Percentiles rank a stretch among this genome's conserved stretches.
Evolutionary conservation across 352 stramenopile genomes (phyloP).

Genomic region (Halophytophthora polymorphica): DNA sequence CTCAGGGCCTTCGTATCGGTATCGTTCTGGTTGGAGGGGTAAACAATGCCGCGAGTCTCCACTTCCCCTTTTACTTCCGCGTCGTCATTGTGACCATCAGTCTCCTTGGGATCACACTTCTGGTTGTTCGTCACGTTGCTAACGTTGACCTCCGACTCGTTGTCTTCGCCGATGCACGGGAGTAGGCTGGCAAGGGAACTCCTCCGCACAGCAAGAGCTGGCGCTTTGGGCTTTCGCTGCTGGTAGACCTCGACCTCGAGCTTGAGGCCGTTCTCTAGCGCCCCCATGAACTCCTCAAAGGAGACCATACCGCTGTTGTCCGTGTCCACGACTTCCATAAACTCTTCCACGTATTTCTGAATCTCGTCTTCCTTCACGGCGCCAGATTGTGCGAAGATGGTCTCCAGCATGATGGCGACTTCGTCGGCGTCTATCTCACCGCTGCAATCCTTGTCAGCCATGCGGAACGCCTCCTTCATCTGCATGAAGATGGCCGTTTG

Average conservation of each 20-base stretch:
- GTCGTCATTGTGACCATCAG: no score
- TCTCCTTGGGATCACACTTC: no score
- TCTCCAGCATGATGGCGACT: conserved; percentile 54
- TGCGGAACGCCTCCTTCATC: conserved; percentile 60
- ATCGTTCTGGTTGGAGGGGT: no score
- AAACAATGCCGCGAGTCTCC: not conserved
- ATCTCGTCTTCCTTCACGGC: conserved; percentile 49
- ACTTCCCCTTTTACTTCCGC: not conserved
- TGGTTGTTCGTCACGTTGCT: not conserved
- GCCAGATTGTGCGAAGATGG: conserved; percentile 48
- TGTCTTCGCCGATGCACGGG: not conserved
- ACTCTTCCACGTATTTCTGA: conserved; percentile 48
- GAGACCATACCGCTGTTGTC: conserved; percentile 55
- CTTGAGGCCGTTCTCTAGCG: conserved; percentile 51
- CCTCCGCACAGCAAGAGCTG: not conserved
- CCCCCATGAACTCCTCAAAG: conserved; percentile 62
- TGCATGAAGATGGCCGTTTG: conserved; percentile 64
- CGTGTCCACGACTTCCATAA: conserved; percentile 51
- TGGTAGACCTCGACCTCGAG: conserved; percentile 58
- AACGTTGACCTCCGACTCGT: not conserved
- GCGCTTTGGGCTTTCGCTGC: conserved; percentile 6
- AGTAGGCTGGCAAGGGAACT: not conserved
- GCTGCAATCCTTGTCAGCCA: conserved; percentile 50
- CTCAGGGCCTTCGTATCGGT: not conserved
- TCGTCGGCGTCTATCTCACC: conserved; percentile 59